These are phyloP conservation scores for Xylariales sp. DNA, from an alignment of 2,329 filamentous ascomycete species.

Conservation along the genomic window DNA sequence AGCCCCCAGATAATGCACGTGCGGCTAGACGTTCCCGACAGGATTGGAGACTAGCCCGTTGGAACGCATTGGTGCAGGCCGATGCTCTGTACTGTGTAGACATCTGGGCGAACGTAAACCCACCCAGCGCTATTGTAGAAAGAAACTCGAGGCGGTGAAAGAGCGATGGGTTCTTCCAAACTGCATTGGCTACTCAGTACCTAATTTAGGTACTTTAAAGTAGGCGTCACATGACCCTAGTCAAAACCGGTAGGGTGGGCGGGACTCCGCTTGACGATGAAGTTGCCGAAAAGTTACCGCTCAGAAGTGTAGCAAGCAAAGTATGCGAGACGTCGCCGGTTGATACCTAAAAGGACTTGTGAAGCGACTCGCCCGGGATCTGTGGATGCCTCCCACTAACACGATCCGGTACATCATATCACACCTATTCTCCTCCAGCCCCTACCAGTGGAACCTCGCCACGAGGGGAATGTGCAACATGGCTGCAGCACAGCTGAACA, in stretches of 20 bases:
- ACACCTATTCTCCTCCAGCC: not conserved
- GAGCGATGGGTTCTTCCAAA: not conserved
- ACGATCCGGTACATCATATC: not conserved
- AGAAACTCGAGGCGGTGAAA: constrained; percentile 2
- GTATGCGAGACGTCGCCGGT: constrained; percentile 30
- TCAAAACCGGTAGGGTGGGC: not conserved
- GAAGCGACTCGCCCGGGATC: not conserved
- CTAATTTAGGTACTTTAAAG: not conserved
- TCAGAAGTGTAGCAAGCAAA: not conserved
- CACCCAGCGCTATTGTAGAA: too few species aligned
- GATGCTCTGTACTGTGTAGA: too few species aligned
- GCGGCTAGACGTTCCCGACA: constrained; percentile 3
- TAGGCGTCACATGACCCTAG: not conserved
- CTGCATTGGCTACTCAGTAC: not conserved
- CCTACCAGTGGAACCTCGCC: not conserved
- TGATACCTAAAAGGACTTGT: constrained; percentile 1
- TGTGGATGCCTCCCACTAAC: too few species aligned
- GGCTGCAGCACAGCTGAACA: constrained; percentile 9
- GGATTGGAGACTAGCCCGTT: not conserved
- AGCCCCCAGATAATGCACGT: not conserved
- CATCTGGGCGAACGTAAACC: too few species aligned
- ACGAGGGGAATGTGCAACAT: not conserved
- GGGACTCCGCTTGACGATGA: not conserved
- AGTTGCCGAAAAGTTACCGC: constrained; percentile 9
- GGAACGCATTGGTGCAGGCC: too few species aligned